phyloP scores from a whole-genome alignment of 129 eudicot species.

The Pittosporum tobira region DNA sequence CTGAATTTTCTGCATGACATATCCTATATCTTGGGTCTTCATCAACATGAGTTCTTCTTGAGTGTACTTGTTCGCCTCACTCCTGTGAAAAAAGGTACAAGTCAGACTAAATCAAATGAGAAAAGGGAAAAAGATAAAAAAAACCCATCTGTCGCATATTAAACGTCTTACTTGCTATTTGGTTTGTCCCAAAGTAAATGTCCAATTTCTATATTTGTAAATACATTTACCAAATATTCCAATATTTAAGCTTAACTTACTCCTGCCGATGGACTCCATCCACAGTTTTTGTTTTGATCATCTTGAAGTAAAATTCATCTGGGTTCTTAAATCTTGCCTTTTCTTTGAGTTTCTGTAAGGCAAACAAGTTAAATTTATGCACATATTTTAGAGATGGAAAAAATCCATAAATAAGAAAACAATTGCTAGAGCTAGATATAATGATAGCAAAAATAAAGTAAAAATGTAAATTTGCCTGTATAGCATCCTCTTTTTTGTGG shows the following conservation, averaged over 20 bases:
- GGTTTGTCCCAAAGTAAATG: no score
- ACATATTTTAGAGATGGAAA: background rate
- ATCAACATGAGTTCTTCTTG: constrained; percentile 78
- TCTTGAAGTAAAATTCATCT: constrained; percentile 88
- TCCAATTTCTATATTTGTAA: no score
- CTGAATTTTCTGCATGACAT: constrained; percentile 80
- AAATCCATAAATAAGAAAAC: background rate
- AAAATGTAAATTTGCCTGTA: constrained; percentile 32
- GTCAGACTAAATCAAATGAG: constrained; percentile 4
- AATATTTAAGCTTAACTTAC: constrained; percentile 17
- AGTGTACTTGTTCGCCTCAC: constrained; percentile 58
- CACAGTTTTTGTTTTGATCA: constrained; percentile 63
- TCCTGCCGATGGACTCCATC: constrained; percentile 61
- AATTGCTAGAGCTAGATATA: background rate
- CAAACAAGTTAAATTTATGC: background rate
- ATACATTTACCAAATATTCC: no score
- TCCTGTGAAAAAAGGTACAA: constrained; percentile 31
- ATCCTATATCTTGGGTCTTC: constrained; percentile 95
- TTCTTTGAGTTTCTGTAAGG: constrained; percentile 81
- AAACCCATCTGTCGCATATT: no score
- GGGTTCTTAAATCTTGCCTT: constrained; percentile 86
- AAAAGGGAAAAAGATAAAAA: background rate
- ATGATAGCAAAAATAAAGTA: background rate
- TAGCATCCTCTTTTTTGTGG: constrained; percentile 71
- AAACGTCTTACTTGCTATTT: no score